Percentiles rank a stretch among this genome's conserved stretches.
Conservation (phyloP, 2,329 filamentous ascomycete genomes). For the Uncinocarpus reesii region DNA sequence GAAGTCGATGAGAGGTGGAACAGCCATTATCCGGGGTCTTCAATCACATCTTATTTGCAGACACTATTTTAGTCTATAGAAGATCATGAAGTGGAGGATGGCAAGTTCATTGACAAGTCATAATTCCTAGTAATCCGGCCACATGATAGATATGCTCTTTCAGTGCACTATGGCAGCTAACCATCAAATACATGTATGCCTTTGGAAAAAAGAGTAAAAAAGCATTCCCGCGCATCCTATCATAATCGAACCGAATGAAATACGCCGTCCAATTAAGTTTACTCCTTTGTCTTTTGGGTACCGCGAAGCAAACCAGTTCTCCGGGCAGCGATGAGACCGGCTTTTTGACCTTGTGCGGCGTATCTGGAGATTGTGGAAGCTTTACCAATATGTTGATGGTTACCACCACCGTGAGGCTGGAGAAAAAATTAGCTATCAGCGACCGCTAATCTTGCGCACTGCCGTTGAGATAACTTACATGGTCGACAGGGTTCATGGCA, state of each 20-base stretch:
- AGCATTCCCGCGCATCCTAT: slow-evolving; percentile 14
- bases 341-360: slow-evolving; percentile 97
- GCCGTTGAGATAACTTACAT: slow-evolving; percentile 45
- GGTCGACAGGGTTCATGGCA: slow-evolving; percentile 99
- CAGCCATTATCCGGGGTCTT: neutral
- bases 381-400: slow-evolving; percentile 99
- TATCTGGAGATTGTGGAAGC: slow-evolving; percentile 98
- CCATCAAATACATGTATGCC: slow-evolving; percentile 14
- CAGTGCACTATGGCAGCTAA: slow-evolving; percentile 11
- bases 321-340: slow-evolving; percentile 98
- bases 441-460: too few species aligned
- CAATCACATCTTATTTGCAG: neutral
- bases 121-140: slow-evolving; percentile 4
- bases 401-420: slow-evolving; percentile 89
- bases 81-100: neutral
- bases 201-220: slow-evolving; percentile 7
- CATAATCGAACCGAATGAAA: slow-evolving; percentile 22
- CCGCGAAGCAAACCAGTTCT: slow-evolving; percentile 99
- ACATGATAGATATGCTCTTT: slow-evolving; percentile 13
- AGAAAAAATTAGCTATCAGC: slow-evolving; percentile 21
- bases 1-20: too few species aligned
- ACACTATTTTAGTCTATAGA: neutral
- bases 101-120: neutral
- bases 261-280: slow-evolving; percentile 47
- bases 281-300: slow-evolving; percentile 99